Evolutionary conservation across 768 basidiomycete genomes (phyloP), one percentile per base, ranked within the genome.

Genomic region (Termitomyces sp.): DNA sequence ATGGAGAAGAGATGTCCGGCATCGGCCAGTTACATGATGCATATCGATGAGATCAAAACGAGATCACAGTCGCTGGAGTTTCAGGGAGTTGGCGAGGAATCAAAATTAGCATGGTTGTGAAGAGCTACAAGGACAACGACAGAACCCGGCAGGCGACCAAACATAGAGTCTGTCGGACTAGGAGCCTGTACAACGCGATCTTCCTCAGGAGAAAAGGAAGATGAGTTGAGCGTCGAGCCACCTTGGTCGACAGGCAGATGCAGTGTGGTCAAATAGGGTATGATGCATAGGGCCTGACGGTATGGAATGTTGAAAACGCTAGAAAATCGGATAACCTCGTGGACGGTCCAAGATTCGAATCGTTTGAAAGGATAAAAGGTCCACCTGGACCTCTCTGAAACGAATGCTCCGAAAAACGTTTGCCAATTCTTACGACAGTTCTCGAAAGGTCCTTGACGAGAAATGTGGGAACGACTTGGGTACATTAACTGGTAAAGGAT

Each of bases 1-100:
- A 56, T 20, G 55, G 55, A 56, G 55, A 56, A 56, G 42, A 56
- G 55, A 45, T 29, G 42, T 45, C 12, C 54, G 55, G 55, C 42
- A 45, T 56, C 55, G n/a, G 42, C 40, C 53, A 37, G 3, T 42
- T 31, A 55, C 25, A 54, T 54, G 20, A 52, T 52, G 2, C 36
- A 36, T 29, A 38, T 38, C 17, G 37, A 53, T 20, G 8, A 14
- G 25, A 25, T 25, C 25, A 25, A 25, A 25, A 25, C 25, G 48
- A 17, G 34, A 51, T 36, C 17, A 11, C 17, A 52, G 32, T 51
- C 49, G 50, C 32, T 53, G 37, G 37, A 38, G 52, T 7, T 17
- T 10, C 10, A 5, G 25, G 4, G 4, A 11, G 25, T 36, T 17
- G n/a, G 7, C 37, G 14, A 37, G 51, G 12, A 29, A 25, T 25